Conservation (phyloP, 2,329 filamentous ascomycete species). For the Plenodomus biglobosus region DNA sequence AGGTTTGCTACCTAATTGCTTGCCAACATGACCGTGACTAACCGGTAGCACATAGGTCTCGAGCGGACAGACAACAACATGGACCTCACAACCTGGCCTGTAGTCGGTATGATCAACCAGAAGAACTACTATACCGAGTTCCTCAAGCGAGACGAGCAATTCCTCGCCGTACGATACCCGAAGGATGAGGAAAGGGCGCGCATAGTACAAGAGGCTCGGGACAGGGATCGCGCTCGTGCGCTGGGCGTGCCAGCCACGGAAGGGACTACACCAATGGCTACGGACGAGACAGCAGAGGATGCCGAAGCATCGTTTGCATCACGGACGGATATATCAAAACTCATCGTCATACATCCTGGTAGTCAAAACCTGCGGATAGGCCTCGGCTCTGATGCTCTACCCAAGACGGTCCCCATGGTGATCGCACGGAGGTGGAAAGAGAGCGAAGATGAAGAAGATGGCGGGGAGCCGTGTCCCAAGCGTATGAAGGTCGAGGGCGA, state of each 20-base stretch:
- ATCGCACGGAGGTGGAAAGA: slow-evolving; percentile 76
- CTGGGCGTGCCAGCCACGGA: slow-evolving; percentile 61
- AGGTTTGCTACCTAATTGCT: slow-evolving; percentile 39
- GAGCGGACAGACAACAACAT: slow-evolving; percentile 98
- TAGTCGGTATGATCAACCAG: slow-evolving; percentile 92
- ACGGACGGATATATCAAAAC: slow-evolving; percentile 73
- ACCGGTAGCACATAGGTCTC: slow-evolving; percentile 65
- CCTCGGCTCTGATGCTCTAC: slow-evolving; percentile 91
- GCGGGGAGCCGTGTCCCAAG: slow-evolving; percentile 75
- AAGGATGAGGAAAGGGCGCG: slow-evolving; percentile 82
- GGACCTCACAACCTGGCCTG: slow-evolving; percentile 91
- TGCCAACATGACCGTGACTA: slow-evolving; percentile 4
- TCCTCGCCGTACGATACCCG: slow-evolving; percentile 83
- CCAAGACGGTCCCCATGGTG: slow-evolving; percentile 91
- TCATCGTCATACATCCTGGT: slow-evolving; percentile 92
- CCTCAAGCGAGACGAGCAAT: slow-evolving; percentile 96
- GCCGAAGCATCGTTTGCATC: slow-evolving; percentile 30
- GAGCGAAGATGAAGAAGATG: slow-evolving; percentile 81
- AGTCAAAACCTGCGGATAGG: slow-evolving; percentile 95
- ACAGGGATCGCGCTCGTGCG: slow-evolving; percentile 81
- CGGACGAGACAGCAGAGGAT: slow-evolving; percentile 38
- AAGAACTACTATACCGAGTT: slow-evolving; percentile 97
- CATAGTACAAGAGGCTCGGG: slow-evolving; percentile 82
- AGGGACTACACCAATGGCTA: slow-evolving; percentile 24
- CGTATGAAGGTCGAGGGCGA: slow-evolving; percentile 63